Evolutionary conservation across 225 moss, liverwort and hornwort genomes (phyloP).

Genomic region (Physcomitrellopsis africana): DNA sequence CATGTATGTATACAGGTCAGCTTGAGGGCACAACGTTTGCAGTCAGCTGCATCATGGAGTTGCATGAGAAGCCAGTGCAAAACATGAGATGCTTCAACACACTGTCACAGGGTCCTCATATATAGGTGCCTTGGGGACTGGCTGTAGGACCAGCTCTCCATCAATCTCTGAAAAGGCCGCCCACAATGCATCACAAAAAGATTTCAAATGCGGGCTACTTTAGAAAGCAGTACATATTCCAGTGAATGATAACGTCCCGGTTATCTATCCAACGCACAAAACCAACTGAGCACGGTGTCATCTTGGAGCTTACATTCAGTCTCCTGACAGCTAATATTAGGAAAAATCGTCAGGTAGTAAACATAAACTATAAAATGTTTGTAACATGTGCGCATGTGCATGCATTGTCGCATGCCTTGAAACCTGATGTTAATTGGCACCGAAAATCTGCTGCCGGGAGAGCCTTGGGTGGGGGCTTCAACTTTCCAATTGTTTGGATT

Average conservation of each 20-base stretch:
- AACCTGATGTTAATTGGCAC: conserved; percentile 1
- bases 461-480: no score
- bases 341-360: neutral
- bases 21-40: neutral
- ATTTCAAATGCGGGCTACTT: neutral
- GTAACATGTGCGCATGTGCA: neutral
- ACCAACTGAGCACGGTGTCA: neutral
- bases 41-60: neutral
- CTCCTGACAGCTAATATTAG: neutral
- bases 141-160: neutral
- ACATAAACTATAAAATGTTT: neutral
- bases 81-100: neutral
- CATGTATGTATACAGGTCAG: neutral
- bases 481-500: no score
- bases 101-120: neutral
- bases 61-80: neutral
- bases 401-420: neutral
- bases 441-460: neutral
- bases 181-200: neutral
- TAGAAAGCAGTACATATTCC: neutral
- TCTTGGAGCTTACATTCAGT: neutral
- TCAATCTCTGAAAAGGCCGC: neutral
- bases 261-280: neutral
- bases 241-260: neutral
- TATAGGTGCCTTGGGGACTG: neutral